Evolutionary conservation across 2,329 filamentous ascomycete species (phyloP).

Genomic region (Basipetospora sp.): DNA sequence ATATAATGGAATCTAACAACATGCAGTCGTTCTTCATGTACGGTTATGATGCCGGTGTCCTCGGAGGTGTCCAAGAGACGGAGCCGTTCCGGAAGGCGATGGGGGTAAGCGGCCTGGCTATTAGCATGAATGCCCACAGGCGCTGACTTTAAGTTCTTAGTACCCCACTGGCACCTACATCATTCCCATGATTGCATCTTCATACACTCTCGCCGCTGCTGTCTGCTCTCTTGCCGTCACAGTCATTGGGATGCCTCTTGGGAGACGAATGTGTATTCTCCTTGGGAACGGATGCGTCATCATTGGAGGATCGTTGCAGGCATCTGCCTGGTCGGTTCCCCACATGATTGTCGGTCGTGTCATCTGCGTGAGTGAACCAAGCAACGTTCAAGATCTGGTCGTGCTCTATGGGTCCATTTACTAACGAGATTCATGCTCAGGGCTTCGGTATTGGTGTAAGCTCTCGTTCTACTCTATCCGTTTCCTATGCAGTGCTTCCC

Average conservation of each 20-base stretch:
- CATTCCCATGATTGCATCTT: constrained; percentile 8
- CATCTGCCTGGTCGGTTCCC: constrained; percentile 8
- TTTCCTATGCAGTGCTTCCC: too few species aligned
- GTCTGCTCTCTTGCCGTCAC: constrained; percentile 8
- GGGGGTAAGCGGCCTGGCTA: not conserved
- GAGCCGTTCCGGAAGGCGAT: constrained; percentile 7
- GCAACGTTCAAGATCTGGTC: too few species aligned
- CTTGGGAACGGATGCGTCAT: constrained; percentile 7
- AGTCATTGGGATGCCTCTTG: constrained; percentile 8
- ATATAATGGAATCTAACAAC: too few species aligned
- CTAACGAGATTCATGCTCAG: not conserved
- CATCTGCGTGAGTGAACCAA: constrained; percentile 4
- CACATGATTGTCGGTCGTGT: constrained; percentile 9
- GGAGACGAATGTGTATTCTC: constrained; percentile 7
- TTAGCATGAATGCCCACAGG: not conserved
- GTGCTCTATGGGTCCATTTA: too few species aligned
- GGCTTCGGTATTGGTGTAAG: not conserved
- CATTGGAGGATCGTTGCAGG: constrained; percentile 8
- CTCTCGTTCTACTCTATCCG: too few species aligned
- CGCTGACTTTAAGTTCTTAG: constrained; percentile 2
- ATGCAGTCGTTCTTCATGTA: constrained; percentile 8
- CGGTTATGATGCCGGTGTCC: constrained; percentile 8
- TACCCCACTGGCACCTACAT: constrained; percentile 8
- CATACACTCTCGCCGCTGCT: constrained; percentile 8
- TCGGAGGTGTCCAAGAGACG: constrained; percentile 8